Percentiles rank a stretch among this genome's conserved stretches.
Evolutionary conservation across 176 grass and related monocot species (phyloP).

Genomic region (Elymus sibiricus): DNA sequence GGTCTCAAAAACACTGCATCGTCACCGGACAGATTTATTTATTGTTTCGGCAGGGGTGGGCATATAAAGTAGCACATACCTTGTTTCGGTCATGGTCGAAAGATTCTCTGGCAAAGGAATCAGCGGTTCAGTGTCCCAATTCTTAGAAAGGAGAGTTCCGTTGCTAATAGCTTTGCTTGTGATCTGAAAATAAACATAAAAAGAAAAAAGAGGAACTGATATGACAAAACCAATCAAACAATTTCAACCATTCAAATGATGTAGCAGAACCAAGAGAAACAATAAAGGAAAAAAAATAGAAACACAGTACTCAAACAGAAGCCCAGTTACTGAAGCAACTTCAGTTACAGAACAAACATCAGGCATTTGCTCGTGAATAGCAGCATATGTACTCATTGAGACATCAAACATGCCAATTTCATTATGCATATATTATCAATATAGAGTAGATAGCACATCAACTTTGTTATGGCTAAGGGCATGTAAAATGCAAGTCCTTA

Average conservation of each 20-base stretch:
- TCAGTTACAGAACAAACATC: constrained; percentile 15
- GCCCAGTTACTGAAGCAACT: background rate
- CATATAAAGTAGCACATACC: constrained; percentile 40
- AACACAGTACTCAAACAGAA: background rate
- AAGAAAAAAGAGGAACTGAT: constrained; percentile 16
- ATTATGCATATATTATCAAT: constrained; percentile 4
- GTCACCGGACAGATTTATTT: background rate
- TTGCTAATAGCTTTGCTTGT: constrained; percentile 59
- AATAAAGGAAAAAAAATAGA: constrained; percentile 7
- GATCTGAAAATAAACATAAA: constrained; percentile 43
- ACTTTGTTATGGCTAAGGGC: background rate
- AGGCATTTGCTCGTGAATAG: constrained; percentile 3
- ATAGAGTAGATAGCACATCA: constrained; percentile 4
- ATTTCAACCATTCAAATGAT: constrained; percentile 2
- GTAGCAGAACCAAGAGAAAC: background rate
- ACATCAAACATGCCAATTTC: constrained; percentile 21
- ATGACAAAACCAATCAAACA: constrained; percentile 9
- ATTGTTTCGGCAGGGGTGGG: background rate
- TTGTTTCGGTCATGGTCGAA: constrained; percentile 35
- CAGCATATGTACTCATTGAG: constrained; percentile 16
- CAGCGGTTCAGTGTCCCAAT: constrained; percentile 89
- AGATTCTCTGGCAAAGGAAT: constrained; percentile 57
- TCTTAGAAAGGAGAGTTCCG: constrained; percentile 81
- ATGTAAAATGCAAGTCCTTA: background rate
- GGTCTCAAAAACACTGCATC: background rate